A percentile compares a stretch with the other conserved stretches of the same genome.
Evolutionary conservation across 2,329 filamentous ascomycete species (phyloP).

Genomic region (Cercospora berteroae): DNA sequence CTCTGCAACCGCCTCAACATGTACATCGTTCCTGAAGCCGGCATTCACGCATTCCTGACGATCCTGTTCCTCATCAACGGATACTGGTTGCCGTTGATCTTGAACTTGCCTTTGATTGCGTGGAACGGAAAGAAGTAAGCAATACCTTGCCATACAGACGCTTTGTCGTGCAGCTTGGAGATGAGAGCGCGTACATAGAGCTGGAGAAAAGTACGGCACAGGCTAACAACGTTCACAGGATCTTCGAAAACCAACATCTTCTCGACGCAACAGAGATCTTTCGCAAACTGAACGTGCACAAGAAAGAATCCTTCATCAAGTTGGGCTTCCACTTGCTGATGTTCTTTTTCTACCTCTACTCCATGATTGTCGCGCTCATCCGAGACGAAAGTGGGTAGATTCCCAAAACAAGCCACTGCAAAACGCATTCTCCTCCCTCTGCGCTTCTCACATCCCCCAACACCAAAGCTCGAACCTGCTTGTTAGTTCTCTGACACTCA

Average conservation of each 20-base stretch:
- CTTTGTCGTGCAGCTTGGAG: neutral
- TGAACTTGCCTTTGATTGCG: constrained; percentile 86
- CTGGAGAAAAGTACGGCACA: neutral
- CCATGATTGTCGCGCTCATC: constrained; percentile 76
- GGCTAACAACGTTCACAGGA: constrained; percentile 58
- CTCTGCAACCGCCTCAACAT: constrained; percentile 99
- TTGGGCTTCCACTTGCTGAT: constrained; percentile 97
- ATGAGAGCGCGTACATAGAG: neutral
- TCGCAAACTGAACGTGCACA: constrained; percentile 97
- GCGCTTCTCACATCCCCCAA: neutral
- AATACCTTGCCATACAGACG: neutral
- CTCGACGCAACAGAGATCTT: constrained; percentile 98
- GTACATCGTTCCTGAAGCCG: constrained; percentile 98
- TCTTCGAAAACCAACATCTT: constrained; percentile 94
- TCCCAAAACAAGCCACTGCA: neutral
- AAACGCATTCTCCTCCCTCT: neutral
- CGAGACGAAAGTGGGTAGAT: constrained; percentile 66
- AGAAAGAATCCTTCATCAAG: constrained; percentile 99
- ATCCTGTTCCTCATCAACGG: constrained; percentile 97
- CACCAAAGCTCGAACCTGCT: neutral
- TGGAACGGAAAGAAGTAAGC: constrained; percentile 98
- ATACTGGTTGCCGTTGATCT: constrained; percentile 90
- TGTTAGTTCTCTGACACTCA: neutral
- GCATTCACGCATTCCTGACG: constrained; percentile 93
- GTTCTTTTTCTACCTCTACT: constrained; percentile 97